Evolutionary conservation across 768 basidiomycete genomes (phyloP).

Genomic region (Exidia glandulosa): DNA sequence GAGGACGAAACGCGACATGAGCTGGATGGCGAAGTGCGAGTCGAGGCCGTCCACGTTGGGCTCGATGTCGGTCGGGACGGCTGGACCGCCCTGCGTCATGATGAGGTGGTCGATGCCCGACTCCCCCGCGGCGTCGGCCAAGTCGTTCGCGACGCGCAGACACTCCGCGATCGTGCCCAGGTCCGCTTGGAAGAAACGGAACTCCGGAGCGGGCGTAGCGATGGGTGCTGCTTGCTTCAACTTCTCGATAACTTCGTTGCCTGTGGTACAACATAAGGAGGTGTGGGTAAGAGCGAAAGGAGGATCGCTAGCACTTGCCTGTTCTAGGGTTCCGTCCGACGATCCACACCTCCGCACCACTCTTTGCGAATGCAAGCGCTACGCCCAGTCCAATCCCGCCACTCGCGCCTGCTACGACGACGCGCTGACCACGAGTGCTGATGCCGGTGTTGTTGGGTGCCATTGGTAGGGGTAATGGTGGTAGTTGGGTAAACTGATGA

Average conservation of each 20-base stretch:
- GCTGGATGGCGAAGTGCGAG: neutral
- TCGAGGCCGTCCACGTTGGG: neutral
- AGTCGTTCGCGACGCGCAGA: neutral
- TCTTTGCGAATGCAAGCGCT: neutral
- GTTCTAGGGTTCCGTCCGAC: neutral
- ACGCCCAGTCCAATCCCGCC: neutral
- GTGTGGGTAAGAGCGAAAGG: neutral
- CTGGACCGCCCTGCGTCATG: neutral
- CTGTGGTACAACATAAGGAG: too few species aligned
- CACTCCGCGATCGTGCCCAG: neutral
- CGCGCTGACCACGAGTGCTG: neutral
- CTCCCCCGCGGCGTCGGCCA: neutral
- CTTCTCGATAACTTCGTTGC: neutral
- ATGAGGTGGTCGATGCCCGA: neutral
- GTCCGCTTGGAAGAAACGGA: neutral
- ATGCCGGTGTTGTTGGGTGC: neutral
- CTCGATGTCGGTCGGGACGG: neutral
- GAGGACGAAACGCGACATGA: neutral
- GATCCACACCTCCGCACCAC: neutral
- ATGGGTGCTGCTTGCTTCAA: neutral
- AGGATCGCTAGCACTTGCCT: neutral
- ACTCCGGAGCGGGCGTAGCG: neutral
- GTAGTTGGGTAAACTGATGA: too few species aligned
- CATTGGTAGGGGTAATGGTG: too few species aligned
- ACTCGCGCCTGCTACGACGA: neutral